Percentiles rank a stretch among this genome's conserved stretches.
Conservation (phyloP, 495 filamentous ascomycete species). For the Xylaria telfairii region DNA sequence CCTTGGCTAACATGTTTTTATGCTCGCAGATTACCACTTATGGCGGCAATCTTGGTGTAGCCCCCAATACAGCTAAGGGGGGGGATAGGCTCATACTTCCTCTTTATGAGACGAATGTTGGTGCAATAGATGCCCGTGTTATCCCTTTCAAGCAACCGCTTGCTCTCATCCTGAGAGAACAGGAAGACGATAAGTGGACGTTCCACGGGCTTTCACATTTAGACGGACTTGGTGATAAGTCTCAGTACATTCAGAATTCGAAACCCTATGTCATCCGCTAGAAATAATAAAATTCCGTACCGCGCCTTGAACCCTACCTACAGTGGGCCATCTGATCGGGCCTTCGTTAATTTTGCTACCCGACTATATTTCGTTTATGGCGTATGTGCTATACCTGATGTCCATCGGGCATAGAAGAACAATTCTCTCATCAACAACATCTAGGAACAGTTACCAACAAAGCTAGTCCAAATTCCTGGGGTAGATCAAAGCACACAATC, state of each 20-base stretch:
- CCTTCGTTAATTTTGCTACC: too few species aligned
- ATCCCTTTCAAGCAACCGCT: constrained; percentile 5
- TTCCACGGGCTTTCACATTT: constrained; percentile 9
- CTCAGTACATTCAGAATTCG: not conserved
- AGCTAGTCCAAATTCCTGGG: too few species aligned
- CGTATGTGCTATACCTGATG: too few species aligned
- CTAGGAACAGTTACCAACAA: too few species aligned
- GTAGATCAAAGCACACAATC: too few species aligned
- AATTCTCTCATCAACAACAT: too few species aligned
- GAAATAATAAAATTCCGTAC: too few species aligned
- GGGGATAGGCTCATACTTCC: constrained; percentile 9
- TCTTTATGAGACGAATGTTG: not conserved
- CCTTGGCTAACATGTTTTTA: too few species aligned
- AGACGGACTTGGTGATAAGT: not conserved
- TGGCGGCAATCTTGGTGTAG: not conserved
- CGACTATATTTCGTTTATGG: too few species aligned
- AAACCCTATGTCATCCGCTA: not conserved
- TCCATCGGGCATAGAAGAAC: too few species aligned
- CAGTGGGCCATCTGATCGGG: too few species aligned
- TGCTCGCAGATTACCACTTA: not conserved
- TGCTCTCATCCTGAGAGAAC: not conserved
- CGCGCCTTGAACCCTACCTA: too few species aligned
- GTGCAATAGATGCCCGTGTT: not conserved
- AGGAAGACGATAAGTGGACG: not conserved
- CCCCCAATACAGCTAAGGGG: not conserved